A percentile compares a stretch with the other conserved stretches of the same genome.
phyloP scores from a whole-genome alignment of 495 filamentous ascomycete genomes.

The Saxophila tyrrhenica region DNA sequence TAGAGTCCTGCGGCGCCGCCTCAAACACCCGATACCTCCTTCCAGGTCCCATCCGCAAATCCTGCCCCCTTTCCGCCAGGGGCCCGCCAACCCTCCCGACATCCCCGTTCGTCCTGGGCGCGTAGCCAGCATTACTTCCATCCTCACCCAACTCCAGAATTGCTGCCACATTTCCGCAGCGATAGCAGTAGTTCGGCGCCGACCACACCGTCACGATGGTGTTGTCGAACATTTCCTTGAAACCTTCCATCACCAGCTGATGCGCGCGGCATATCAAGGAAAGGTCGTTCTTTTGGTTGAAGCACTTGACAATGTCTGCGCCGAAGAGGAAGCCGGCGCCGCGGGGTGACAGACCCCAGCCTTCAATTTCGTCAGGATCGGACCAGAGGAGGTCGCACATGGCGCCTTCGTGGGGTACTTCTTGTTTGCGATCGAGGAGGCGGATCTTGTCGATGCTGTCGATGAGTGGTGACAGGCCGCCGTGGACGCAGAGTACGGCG shows the following conservation, averaged over 20 bases:
- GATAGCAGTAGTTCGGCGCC: constrained; percentile 33
- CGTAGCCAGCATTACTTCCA: constrained; percentile 58
- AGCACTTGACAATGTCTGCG: constrained; percentile 87
- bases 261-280: constrained; percentile 87
- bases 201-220: constrained; percentile 96
- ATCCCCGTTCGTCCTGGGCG: constrained; percentile 72
- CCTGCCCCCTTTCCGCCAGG: constrained; percentile 32
- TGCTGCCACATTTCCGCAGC: constrained; percentile 89
- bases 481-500: constrained; percentile 90
- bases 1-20: constrained; percentile 87
- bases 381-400: constrained; percentile 99
- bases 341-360: constrained; percentile 89
- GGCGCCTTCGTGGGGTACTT: constrained; percentile 94
- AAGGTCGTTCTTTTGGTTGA: constrained; percentile 88
- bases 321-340: constrained; percentile 96
- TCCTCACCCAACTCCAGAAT: constrained; percentile 91
- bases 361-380: constrained; percentile 96
- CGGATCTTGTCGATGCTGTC: constrained; percentile 95
- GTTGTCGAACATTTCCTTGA: constrained; percentile 97
- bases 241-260: constrained; percentile 98
- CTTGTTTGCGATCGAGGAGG: constrained; percentile 89
- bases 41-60: constrained; percentile 55
- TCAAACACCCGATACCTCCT: constrained; percentile 93
- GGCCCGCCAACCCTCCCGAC: constrained; percentile 37
- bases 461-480: constrained; percentile 80